These are phyloP conservation scores for Colletotrichum truncatum DNA, from an alignment of 2,329 filamentous ascomycete species.

Conservation along the genomic window DNA sequence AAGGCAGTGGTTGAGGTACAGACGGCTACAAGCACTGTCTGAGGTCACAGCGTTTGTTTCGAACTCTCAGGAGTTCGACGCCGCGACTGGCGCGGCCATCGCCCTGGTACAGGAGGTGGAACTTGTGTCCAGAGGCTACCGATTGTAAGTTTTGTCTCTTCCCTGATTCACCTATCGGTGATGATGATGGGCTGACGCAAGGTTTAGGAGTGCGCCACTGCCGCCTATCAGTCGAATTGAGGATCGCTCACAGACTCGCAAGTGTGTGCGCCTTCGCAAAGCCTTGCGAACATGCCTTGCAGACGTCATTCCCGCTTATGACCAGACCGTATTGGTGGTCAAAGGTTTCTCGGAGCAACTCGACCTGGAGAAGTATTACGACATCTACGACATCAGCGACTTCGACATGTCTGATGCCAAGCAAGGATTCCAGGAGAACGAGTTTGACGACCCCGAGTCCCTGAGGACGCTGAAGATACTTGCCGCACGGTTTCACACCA, in stretches of 20 bases:
- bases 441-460: conserved; percentile 81
- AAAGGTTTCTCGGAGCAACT: conserved; percentile 79
- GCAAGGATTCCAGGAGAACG: conserved; percentile 68
- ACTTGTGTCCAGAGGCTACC: conserved; percentile 89
- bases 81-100: conserved; percentile 77
- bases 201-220: conserved; percentile 79
- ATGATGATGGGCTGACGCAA: conserved; percentile 19
- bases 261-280: conserved; percentile 82
- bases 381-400: conserved; percentile 83
- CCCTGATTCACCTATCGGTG: background rate
- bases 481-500: conserved; percentile 80
- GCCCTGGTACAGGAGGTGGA: conserved; percentile 95
- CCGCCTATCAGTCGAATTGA: conserved; percentile 94
- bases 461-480: conserved; percentile 83
- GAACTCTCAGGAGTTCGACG: conserved; percentile 83
- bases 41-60: conserved; percentile 75
- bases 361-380: conserved; percentile 91
- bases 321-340: conserved; percentile 73
- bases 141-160: conserved; percentile 66
- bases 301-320: conserved; percentile 76
- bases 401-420: conserved; percentile 78
- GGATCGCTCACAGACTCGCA: conserved; percentile 79
- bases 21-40: conserved; percentile 78
- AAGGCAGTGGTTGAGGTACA: conserved; percentile 82
- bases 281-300: conserved; percentile 76